A percentile compares a stretch with the other conserved stretches of the same genome.
phyloP scores from a whole-genome alignment of 2,329 filamentous ascomycete species.

The Trichophyton simii region DNA sequence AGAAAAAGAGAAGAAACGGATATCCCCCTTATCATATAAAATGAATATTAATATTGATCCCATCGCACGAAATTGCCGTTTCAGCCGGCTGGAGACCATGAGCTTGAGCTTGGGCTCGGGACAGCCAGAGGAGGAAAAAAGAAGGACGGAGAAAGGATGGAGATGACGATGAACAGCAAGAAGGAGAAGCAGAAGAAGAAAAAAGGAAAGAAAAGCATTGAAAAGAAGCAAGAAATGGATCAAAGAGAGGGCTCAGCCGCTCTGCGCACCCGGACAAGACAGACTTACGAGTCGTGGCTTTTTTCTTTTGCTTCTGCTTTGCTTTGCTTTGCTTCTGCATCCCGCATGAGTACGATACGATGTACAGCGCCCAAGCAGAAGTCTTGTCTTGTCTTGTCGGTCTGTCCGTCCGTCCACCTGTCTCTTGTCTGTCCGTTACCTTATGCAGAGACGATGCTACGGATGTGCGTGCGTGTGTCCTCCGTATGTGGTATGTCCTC shows the following conservation, averaged over 20 bases:
- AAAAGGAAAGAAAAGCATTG: neutral
- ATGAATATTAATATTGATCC: neutral
- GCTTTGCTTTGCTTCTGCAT: neutral
- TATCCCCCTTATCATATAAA: neutral
- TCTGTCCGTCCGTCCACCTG: too few species aligned
- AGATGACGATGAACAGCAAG: too few species aligned
- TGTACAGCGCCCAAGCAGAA: neutral
- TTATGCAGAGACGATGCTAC: too few species aligned
- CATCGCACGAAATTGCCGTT: constrained; percentile 3
- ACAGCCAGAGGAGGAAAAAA: neutral
- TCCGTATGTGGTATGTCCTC: too few species aligned
- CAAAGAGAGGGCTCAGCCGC: neutral
- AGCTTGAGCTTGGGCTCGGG: constrained; percentile 1
- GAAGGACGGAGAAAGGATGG: neutral
- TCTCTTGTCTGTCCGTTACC: too few species aligned
- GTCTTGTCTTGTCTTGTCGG: neutral
- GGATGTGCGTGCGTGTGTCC: too few species aligned
- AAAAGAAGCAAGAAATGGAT: neutral
- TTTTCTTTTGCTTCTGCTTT: neutral
- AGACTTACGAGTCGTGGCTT: neutral
- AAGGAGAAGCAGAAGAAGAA: neutral
- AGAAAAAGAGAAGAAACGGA: too few species aligned
- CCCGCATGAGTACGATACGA: neutral
- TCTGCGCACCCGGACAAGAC: neutral
- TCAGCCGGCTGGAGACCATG: neutral